Percentiles rank a stretch among this genome's conserved stretches.
These are phyloP conservation scores for Melanogaster broomeanus DNA, from an alignment of 768 basidiomycete genomes.

Conservation along the genomic window DNA sequence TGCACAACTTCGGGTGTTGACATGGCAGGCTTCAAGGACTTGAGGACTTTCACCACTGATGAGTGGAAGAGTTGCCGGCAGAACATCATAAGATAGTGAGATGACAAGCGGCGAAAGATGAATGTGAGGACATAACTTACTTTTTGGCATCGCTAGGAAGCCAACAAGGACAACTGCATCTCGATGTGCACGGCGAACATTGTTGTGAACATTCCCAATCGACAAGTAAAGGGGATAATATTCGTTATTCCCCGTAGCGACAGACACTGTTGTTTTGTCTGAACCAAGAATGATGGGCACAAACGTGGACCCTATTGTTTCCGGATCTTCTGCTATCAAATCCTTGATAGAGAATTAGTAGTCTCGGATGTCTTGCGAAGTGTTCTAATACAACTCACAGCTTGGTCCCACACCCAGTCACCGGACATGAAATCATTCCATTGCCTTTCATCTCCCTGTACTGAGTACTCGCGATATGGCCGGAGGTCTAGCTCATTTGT, in stretches of 20 bases:
- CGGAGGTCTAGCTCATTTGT: too few relatives aligned
- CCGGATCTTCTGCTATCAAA: conserved; percentile 16
- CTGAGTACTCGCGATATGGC: too few relatives aligned
- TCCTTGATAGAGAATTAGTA: conserved; percentile 32
- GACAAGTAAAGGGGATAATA: conserved; percentile 13
- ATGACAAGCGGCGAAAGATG: conserved; percentile 3
- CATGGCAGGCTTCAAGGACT: conserved; percentile 28
- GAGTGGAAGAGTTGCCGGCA: conserved; percentile 31
- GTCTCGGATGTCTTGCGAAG: not conserved
- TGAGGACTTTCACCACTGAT: conserved; percentile 17
- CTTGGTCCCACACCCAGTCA: not conserved
- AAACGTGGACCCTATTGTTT: conserved; percentile 12
- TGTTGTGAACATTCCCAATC: conserved; percentile 11
- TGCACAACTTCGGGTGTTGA: conserved; percentile 17
- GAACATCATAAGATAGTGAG: conserved; percentile 22
- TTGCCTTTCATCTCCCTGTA: not conserved
- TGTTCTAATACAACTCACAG: not conserved
- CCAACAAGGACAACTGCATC: conserved; percentile 7
- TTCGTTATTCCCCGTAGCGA: conserved; percentile 7
- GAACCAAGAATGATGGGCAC: conserved; percentile 8
- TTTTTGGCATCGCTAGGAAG: conserved; percentile 31
- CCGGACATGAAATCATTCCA: not conserved
- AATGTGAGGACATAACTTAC: conserved; percentile 13
- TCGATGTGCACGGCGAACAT: conserved; percentile 4
- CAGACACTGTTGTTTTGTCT: conserved; percentile 11